These are phyloP conservation scores for Colletotrichum echinochloae DNA, from an alignment of 2,329 filamentous ascomycete species.

Conservation along the genomic window DNA sequence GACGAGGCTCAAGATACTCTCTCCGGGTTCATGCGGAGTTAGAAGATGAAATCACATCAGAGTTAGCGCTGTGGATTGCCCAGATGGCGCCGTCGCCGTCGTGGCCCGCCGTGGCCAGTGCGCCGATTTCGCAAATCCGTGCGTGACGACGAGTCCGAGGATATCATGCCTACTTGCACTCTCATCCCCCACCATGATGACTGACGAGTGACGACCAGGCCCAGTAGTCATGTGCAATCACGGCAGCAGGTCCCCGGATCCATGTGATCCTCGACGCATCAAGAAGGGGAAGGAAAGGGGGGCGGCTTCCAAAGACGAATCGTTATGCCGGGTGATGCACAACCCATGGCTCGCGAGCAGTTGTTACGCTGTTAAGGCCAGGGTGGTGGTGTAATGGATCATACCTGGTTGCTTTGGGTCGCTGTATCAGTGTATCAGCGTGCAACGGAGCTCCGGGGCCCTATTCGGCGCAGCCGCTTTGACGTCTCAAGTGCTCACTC, in stretches of 20 bases:
- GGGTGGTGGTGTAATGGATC: constrained; percentile 24
- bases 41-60: too few species aligned
- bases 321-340: constrained; percentile 9
- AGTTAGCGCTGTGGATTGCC: neutral
- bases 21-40: too few species aligned
- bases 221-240: neutral
- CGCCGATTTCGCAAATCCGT: neutral
- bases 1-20: too few species aligned
- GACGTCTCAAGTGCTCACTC: constrained; percentile 25
- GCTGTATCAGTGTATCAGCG: neutral
- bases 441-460: constrained; percentile 6
- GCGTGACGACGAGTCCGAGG: neutral
- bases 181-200: neutral
- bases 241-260: neutral
- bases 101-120: constrained; percentile 25
- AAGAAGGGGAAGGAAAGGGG: neutral
- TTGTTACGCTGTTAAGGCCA: constrained; percentile 3
- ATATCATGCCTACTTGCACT: neutral
- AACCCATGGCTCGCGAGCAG: constrained; percentile 18
- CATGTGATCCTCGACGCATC: neutral
- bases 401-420: constrained; percentile 30
- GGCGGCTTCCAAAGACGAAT: neutral
- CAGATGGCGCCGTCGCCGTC: constrained; percentile 2
- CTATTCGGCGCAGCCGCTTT: constrained; percentile 32
- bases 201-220: neutral